Percentiles rank a stretch among this genome's conserved stretches.
These are phyloP conservation scores for Trifolium fragiferum DNA, from an alignment of 306 rosid genomes.

Conservation along the genomic window DNA sequence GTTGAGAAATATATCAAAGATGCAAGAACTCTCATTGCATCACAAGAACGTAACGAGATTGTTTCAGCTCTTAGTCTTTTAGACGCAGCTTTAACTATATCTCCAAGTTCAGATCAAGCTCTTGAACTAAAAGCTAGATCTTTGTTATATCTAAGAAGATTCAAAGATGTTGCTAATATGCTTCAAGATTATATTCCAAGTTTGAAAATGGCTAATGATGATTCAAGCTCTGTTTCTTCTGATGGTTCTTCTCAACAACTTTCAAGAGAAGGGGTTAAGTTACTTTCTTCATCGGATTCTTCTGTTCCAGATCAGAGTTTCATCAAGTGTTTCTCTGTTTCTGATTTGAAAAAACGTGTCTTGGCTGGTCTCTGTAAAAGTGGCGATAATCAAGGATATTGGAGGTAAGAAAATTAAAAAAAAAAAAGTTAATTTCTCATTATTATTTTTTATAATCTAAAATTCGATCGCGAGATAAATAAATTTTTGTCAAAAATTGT, in stretches of 20 bases:
- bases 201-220: constrained; percentile 65
- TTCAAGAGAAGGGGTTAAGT: constrained; percentile 74
- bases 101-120: constrained; percentile 73
- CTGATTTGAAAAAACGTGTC: constrained; percentile 89
- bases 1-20: constrained; percentile 85
- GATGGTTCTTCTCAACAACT: constrained; percentile 64
- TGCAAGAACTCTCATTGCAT: constrained; percentile 73
- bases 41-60: constrained; percentile 69
- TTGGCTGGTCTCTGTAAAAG: constrained; percentile 86
- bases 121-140: constrained; percentile 84
- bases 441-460: no score
- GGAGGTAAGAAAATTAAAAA: constrained; percentile 82
- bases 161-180: constrained; percentile 91
- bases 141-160: constrained; percentile 70
- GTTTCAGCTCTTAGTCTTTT: constrained; percentile 68
- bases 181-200: constrained; percentile 95
- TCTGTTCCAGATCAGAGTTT: constrained; percentile 63
- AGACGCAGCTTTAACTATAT: constrained; percentile 80
- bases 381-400: constrained; percentile 77
- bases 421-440: no score
- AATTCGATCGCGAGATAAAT: no score
- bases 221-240: constrained; percentile 57
- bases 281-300: constrained; percentile 63
- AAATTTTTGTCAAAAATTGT: no score
- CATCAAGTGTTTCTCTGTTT: constrained; percentile 93